phyloP scores from a whole-genome alignment of 352 stramenopile species.

The Phytopythium boreale region DNA sequence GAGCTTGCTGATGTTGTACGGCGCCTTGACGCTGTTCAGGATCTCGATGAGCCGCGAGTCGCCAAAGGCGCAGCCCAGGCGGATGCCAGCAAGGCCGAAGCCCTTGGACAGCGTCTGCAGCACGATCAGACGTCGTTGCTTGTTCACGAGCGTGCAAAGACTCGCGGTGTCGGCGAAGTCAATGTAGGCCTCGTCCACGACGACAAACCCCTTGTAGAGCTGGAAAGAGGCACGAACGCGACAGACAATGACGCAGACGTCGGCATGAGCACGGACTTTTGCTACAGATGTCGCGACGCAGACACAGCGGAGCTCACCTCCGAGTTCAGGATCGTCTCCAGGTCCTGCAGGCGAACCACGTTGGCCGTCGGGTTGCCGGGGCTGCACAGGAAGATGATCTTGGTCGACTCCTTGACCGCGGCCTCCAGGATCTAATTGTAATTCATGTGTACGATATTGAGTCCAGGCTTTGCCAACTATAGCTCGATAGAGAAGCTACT shows the following conservation, averaged over 20 bases:
- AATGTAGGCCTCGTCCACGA: constrained; percentile 98
- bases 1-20: constrained; percentile 99
- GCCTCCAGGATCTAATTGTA: constrained; percentile 79
- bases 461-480: not conserved
- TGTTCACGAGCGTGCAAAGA: constrained; percentile 87
- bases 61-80: constrained; percentile 90
- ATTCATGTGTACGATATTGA: not conserved
- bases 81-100: constrained; percentile 97
- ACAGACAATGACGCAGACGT: not conserved
- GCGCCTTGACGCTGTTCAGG: constrained; percentile 99
- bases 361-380: constrained; percentile 98
- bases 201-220: constrained; percentile 92
- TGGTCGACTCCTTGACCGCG: constrained; percentile 83
- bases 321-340: constrained; percentile 87
- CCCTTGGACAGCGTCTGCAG: constrained; percentile 98
- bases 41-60: constrained; percentile 93
- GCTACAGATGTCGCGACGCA: not conserved
- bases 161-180: constrained; percentile 90
- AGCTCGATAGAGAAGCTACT: not conserved
- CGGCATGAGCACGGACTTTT: not conserved
- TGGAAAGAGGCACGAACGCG: constrained; percentile 11
- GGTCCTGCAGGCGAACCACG: constrained; percentile 85
- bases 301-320: constrained; percentile 31
- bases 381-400: constrained; percentile 97
- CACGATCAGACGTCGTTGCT: constrained; percentile 94